Evolutionary conservation across 2,329 filamentous ascomycete genomes (phyloP), one percentile per base, ranked within the genome.

Genomic region (Tolypocladium pustulatum): DNA sequence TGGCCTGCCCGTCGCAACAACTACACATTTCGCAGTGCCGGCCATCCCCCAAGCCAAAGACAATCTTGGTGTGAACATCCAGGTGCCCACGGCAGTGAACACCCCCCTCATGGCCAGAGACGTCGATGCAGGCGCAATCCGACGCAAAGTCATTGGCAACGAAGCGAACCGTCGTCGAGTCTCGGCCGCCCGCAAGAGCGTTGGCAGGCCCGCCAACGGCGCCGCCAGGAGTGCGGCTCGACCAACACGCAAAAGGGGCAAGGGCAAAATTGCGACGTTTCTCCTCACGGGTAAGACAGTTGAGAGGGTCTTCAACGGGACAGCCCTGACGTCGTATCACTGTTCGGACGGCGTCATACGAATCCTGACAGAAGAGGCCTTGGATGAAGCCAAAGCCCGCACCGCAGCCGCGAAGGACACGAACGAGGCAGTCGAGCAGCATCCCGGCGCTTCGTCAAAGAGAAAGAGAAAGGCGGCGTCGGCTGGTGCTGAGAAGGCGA

Each of bases 281-380:
- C 43, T 22, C 12, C 58, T 59, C 30, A 56, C 58, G 10, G 58
- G 58, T 20, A 22, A n/a, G 17, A 53, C 36, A 3, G 36, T 43
- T 4, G 34, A 37, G 25, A 37, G 57, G 17, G 17, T 27, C 9
- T 56, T 36, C 27, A 32, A 53, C 36, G 54, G 46, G 10, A 22
- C 36, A 3, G 22, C 20, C 13, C 25, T 49, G 6, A 56, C 36
- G 6, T 59, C 58, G 4, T 56, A 56, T 13, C 49, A 46, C 17
- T 59, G 58, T 37, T 59, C 58, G 5, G 58, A 59, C n/a, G 58
- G 58, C 17, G 22, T 54, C 36, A 43, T 38, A 22, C 36, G 58
- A 4, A 56, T 59, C 20, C 15, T 59, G 25, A 20, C 49, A 27
- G 58, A 27, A 4, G 36, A 56, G 17, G 20, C 5, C 13, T 30